Percentiles rank a stretch among this genome's conserved stretches.
These are phyloP conservation scores for Kuraishia floccosa DNA, from an alignment of 805 yeast genomes.

Conservation along the genomic window DNA sequence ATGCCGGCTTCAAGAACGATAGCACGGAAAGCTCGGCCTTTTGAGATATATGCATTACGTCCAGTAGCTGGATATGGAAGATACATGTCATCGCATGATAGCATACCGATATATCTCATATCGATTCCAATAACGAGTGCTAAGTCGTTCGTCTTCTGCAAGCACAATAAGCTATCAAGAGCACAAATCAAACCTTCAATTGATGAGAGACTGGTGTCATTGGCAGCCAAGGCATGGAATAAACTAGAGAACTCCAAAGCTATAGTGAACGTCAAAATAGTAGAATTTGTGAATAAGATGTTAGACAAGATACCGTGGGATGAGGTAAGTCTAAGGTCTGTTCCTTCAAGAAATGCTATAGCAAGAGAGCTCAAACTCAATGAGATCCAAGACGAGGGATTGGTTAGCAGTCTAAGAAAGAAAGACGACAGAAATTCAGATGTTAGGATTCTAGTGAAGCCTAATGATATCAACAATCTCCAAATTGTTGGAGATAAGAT, in stretches of 20 bases:
- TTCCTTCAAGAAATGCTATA: constrained; percentile 60
- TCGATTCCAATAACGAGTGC: constrained; percentile 62
- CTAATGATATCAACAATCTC: constrained; percentile 3
- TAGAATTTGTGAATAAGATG: constrained; percentile 35
- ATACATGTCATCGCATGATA: no score
- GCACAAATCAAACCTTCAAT: constrained; percentile 19
- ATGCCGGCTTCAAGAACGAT: no score
- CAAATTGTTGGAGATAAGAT: constrained; percentile 14
- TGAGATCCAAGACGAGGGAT: constrained; percentile 10
- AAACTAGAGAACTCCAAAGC: constrained; percentile 44
- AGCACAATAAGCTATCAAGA: constrained; percentile 29
- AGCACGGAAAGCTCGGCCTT: no score
- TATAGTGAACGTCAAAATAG: constrained; percentile 48
- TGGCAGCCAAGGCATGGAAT: constrained; percentile 53
- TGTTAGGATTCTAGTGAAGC: background rate
- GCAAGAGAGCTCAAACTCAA: constrained; percentile 32
- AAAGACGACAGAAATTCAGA: constrained; percentile 3
- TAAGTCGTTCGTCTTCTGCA: constrained; percentile 58
- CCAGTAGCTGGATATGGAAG: no score
- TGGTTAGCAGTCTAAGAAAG: constrained; percentile 1
- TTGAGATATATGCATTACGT: no score
- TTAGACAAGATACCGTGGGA: constrained; percentile 66
- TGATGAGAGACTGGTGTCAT: constrained; percentile 28
- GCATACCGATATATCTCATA: constrained; percentile 43
- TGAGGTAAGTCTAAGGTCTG: constrained; percentile 62